Evolutionary conservation across 331 rosid genomes (phyloP).

Genomic region (Pyracantha coccinea): DNA sequence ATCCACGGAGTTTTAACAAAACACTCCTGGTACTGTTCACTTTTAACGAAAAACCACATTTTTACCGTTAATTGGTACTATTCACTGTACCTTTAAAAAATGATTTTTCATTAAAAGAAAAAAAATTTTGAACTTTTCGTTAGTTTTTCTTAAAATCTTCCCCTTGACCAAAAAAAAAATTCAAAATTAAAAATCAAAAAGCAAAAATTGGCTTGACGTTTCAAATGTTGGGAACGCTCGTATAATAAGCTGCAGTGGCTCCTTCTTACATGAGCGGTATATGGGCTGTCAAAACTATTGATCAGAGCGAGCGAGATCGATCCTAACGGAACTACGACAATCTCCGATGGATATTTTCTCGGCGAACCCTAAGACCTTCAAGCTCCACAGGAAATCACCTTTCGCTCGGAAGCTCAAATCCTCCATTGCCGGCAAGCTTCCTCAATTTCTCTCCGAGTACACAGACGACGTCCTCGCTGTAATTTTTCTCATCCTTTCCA

Average conservation of each 20-base stretch:
- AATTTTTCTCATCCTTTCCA: not conserved
- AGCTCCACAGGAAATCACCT: conserved; percentile 8
- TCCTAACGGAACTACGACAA: not conserved
- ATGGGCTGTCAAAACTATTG: not conserved
- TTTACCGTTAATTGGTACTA: no score
- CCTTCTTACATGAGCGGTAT: not conserved
- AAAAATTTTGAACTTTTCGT: no score
- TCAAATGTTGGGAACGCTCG: no score
- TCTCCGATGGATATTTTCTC: conserved; percentile 15
- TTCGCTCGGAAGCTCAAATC: conserved; percentile 8
- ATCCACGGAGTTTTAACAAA: no score
- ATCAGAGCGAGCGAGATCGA: not conserved
- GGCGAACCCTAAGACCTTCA: conserved; percentile 13
- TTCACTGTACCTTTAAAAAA: no score
- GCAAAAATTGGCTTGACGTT: no score
- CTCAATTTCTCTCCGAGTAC: conserved; percentile 9
- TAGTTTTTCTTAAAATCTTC: no score
- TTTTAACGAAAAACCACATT: no score
- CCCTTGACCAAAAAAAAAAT: no score
- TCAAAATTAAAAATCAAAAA: no score
- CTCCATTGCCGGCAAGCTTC: conserved; percentile 16
- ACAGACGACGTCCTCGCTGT: conserved; percentile 16
- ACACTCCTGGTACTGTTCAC: no score
- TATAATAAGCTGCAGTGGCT: not conserved
- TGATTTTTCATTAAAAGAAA: no score